A percentile compares a stretch with the other conserved stretches of the same genome.
Evolutionary conservation across 306 rosid genomes (phyloP).

Genomic region (Cicer pinnatifidum): DNA sequence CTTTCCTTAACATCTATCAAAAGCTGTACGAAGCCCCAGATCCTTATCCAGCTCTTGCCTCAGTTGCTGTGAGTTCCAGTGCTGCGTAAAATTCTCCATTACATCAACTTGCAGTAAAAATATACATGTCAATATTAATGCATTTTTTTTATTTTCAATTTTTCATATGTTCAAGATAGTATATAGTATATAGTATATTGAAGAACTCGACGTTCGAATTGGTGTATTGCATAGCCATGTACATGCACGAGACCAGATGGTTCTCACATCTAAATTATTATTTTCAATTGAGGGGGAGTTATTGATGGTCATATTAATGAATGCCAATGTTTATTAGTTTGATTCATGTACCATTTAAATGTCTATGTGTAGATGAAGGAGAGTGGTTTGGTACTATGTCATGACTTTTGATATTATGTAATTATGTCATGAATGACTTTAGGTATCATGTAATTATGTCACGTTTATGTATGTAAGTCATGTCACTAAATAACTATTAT

Average conservation of each 20-base stretch:
- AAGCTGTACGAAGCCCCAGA: constrained; percentile 97
- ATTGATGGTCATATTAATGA: constrained; percentile 4
- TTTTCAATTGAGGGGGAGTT: background rate
- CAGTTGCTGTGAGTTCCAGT: constrained; percentile 73
- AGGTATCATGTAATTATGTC: too few species aligned
- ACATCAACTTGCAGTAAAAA: background rate
- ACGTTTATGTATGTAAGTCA: too few species aligned
- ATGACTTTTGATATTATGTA: too few species aligned
- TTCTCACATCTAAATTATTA: constrained; percentile 22
- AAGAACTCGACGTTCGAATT: background rate
- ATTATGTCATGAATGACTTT: too few species aligned
- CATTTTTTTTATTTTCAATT: constrained; percentile 12
- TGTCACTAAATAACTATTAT: too few species aligned
- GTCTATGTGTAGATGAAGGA: background rate
- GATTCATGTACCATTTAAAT: background rate
- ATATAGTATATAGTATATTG: background rate
- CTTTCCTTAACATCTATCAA: constrained; percentile 95
- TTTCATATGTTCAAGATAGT: background rate
- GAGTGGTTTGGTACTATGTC: too few species aligned
- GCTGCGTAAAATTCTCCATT: background rate
- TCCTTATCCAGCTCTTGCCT: constrained; percentile 90
- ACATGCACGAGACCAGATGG: constrained; percentile 11
- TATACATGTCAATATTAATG: constrained; percentile 7
- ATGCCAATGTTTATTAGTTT: background rate
- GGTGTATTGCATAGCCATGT: constrained; percentile 6